phyloP scores from a whole-genome alignment of 2,329 filamentous ascomycete genomes.

The Neonectria faginata region DNA sequence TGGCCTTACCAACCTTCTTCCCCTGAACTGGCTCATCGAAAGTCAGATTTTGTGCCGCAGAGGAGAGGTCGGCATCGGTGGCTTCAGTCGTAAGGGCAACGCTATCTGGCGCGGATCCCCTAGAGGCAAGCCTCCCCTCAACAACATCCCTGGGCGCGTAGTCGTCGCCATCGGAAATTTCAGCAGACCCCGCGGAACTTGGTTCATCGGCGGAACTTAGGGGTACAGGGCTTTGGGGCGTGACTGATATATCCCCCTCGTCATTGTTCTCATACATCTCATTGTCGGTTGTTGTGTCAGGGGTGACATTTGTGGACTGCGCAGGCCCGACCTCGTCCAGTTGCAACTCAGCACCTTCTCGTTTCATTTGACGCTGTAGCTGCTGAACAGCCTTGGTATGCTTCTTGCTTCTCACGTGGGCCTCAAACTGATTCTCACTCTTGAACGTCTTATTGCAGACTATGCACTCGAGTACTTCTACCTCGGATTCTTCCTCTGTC shows the following conservation, averaged over 20 bases:
- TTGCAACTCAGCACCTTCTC: slow-evolving; percentile 76
- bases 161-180: slow-evolving; percentile 52
- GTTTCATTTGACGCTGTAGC: slow-evolving; percentile 83
- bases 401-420: slow-evolving; percentile 97
- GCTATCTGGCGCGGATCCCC: slow-evolving; percentile 10
- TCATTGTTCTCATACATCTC: not conserved
- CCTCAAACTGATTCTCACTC: slow-evolving; percentile 90
- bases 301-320: slow-evolving; percentile 2
- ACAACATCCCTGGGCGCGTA: slow-evolving; percentile 61
- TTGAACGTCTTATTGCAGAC: slow-evolving; percentile 85
- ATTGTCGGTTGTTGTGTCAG: not conserved
- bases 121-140: slow-evolving; percentile 53
- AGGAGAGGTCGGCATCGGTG: slow-evolving; percentile 30
- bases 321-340: slow-evolving; percentile 49
- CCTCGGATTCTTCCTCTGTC: slow-evolving; percentile 66
- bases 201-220: slow-evolving; percentile 11
- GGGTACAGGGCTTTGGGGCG: not conserved
- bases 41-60: slow-evolving; percentile 38
- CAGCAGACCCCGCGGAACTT: slow-evolving; percentile 25
- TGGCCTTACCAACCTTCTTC: slow-evolving; percentile 64
- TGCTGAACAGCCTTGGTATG: slow-evolving; percentile 88
- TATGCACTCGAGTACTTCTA: slow-evolving; percentile 77
- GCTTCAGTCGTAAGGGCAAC: not conserved
- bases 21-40: slow-evolving; percentile 41
- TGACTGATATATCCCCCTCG: not conserved